Conservation (phyloP, 768 basidiomycete species). For the Asterophora lycoperdoides region DNA sequence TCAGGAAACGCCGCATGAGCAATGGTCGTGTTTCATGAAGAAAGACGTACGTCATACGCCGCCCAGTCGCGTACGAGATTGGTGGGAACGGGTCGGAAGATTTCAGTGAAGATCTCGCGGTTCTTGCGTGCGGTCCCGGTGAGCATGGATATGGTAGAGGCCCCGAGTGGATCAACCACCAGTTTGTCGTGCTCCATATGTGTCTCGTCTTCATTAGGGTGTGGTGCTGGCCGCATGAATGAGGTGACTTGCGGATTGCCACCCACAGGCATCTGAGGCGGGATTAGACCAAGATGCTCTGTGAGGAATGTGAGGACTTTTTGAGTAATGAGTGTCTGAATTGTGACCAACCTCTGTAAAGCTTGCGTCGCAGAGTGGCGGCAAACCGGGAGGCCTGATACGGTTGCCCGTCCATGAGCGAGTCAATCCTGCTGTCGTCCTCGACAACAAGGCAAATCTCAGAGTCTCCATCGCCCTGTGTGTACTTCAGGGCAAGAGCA, state of each 20-base stretch:
- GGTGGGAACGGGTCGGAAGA: slow-evolving; percentile 84
- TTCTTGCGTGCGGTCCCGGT: slow-evolving; percentile 49
- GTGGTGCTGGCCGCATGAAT: slow-evolving; percentile 81
- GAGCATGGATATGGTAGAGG: slow-evolving; percentile 60
- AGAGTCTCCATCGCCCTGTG: slow-evolving; percentile 85
- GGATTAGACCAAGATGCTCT: slow-evolving; percentile 88
- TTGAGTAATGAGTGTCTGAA: neutral
- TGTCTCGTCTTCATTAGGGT: slow-evolving; percentile 65
- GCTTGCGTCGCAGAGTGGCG: slow-evolving; percentile 71
- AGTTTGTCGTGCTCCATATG: slow-evolving; percentile 49
- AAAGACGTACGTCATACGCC: slow-evolving; percentile 61
- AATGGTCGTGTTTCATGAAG: neutral
- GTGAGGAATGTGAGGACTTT: slow-evolving; percentile 1
- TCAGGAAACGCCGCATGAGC: neutral
- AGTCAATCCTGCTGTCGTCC: slow-evolving; percentile 72
- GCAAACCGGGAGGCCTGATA: slow-evolving; percentile 80
- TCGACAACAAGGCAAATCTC: slow-evolving; percentile 43
- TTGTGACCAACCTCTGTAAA: slow-evolving; percentile 64
- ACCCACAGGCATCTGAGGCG: slow-evolving; percentile 54
- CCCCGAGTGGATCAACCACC: slow-evolving; percentile 77
- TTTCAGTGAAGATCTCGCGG: slow-evolving; percentile 74
- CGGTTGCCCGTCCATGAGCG: slow-evolving; percentile 72
- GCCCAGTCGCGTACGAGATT: slow-evolving; percentile 78
- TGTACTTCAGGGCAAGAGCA: neutral
- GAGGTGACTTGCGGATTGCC: slow-evolving; percentile 35